These are phyloP conservation scores for Tolypocladium inflatum DNA, from an alignment of 2,329 filamentous ascomycete genomes.

Conservation along the genomic window DNA sequence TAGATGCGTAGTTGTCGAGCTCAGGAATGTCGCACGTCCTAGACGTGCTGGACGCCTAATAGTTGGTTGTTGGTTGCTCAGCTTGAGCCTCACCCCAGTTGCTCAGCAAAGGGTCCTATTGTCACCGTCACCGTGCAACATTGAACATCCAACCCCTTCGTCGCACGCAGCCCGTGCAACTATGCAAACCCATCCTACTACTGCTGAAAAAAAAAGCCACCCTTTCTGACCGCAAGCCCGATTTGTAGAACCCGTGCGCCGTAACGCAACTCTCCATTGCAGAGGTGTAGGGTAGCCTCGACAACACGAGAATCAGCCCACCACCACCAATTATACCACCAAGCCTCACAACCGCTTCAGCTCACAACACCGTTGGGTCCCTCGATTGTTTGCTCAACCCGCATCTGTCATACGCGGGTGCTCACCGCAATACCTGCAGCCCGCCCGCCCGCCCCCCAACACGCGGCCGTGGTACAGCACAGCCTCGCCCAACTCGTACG, in stretches of 20 bases:
- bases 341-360: background rate
- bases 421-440: background rate
- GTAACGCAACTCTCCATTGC: background rate
- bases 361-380: background rate
- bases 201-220: background rate
- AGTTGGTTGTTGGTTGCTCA: background rate
- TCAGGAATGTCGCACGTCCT: no score
- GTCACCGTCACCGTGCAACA: background rate
- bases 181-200: background rate
- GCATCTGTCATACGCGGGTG: background rate
- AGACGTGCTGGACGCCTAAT: background rate
- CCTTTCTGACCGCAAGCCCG: background rate
- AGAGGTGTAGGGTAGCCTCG: background rate
- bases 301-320: background rate
- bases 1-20: background rate
- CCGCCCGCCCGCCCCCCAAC: background rate
- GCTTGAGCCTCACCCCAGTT: no score
- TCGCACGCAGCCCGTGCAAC: background rate
- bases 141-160: background rate
- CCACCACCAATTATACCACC: no score
- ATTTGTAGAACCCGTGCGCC: background rate
- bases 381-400: background rate
- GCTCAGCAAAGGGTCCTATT: no score
- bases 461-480: background rate
- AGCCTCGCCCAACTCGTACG: background rate